Base-by-base conservation (phyloP, 108 stramenopile genomes). In the Skeletonema menzelii region DNA sequence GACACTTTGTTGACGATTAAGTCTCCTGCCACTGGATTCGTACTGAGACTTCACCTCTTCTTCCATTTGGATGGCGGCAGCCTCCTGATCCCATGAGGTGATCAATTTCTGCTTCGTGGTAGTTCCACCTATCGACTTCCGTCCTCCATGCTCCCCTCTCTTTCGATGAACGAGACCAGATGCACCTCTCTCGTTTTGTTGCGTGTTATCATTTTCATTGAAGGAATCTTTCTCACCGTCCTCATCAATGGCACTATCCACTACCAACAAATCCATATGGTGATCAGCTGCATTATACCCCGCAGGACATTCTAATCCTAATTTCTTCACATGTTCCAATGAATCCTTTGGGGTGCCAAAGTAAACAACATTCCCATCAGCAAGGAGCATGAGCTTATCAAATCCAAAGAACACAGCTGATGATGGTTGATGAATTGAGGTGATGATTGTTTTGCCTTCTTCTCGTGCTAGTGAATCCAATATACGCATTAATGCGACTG, bases 271-370 rank as follows among this genome's bases (percentile, higher is more conserved):
- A 77, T 91, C 91, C 91, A 89, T 91, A 77, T 86, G 85, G 67
- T 91, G 91, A 82, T 91, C 88, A 12, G 91, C 86, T 24, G 87
- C 85, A 76, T 91, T 91, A 72, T 91, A 91, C 17, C 91, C 88
- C 56, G 73, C 68, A 6, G 91, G 88, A 62, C 85, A 88, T 17
- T 73, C 76, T 63, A 86, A 66, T 22, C 80, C 81, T 26, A 73
- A 40, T 12, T 68, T 31, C 10, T 69, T 62, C 12, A 88, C 58
- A 67, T 88, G 84, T 5, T 38, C 34, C 57, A 91, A 67, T 17
- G 84, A 85, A 14, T 82, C 82, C 13, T 24, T 10, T 0, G 91
- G 90, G n/a, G 85, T 84, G 32, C 91, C 91, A 70, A 86, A 85
- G 76, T 88, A 95, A 2, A 88, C 89, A 12, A 85, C 86, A 73